Evolutionary conservation across 495 filamentous ascomycete genomes (phyloP).

Genomic region (Penicillium coffeae): DNA sequence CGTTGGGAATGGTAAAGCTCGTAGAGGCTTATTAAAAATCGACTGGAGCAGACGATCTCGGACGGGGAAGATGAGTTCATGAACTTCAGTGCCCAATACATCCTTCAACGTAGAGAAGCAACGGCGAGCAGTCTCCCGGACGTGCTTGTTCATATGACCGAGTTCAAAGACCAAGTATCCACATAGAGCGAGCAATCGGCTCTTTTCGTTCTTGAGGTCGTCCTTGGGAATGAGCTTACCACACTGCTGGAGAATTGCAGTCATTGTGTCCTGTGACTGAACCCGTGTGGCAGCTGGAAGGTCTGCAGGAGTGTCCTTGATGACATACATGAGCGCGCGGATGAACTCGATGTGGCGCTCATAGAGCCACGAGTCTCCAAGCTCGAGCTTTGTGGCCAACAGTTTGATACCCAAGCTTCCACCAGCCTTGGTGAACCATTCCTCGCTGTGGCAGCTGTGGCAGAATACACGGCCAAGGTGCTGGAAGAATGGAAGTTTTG

Average conservation of each 20-base stretch:
- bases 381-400: constrained; percentile 70
- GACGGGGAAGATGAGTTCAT: constrained; percentile 80
- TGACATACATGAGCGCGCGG: constrained; percentile 84
- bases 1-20: constrained; percentile 83
- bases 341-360: constrained; percentile 79
- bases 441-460: constrained; percentile 92
- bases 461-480: constrained; percentile 78
- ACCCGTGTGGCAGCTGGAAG: constrained; percentile 80
- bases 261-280: constrained; percentile 75
- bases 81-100: constrained; percentile 69
- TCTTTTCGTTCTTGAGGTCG: constrained; percentile 64
- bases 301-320: constrained; percentile 95
- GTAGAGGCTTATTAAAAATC: constrained; percentile 90
- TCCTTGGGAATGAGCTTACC: constrained; percentile 70
- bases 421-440: constrained; percentile 96
- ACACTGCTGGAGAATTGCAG: constrained; percentile 70
- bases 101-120: constrained; percentile 78
- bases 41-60: constrained; percentile 80
- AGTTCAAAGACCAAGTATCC: constrained; percentile 81
- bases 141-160: constrained; percentile 89
- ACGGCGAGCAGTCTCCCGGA: constrained; percentile 77
- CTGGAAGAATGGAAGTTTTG: constrained; percentile 74
- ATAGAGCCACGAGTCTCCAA: constrained; percentile 80
- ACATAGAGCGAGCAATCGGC: constrained; percentile 68
- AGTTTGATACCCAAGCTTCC: constrained; percentile 86